Evolutionary conservation across 2,329 filamentous ascomycete species (phyloP).

Genomic region (Verticillium dahliae): DNA sequence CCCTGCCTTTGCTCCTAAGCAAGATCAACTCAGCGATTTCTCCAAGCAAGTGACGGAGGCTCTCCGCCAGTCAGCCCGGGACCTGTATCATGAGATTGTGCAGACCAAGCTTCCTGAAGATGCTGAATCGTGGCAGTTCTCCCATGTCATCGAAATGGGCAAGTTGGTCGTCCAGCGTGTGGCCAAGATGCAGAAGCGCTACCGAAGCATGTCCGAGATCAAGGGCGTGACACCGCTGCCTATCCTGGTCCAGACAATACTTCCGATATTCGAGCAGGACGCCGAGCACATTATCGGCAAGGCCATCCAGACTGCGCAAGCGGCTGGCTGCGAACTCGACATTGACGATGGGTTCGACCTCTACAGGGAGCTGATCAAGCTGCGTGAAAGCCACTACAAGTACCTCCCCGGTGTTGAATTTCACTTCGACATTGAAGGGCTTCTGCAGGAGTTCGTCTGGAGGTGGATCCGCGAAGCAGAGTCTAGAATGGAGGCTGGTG

Average conservation of each 20-base stretch:
- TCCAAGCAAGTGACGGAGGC: slow-evolving; percentile 64
- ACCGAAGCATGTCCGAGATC: slow-evolving; percentile 78
- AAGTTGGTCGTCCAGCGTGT: slow-evolving; percentile 79
- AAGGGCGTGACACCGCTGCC: slow-evolving; percentile 64
- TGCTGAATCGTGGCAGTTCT: slow-evolving; percentile 82
- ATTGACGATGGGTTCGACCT: slow-evolving; percentile 91
- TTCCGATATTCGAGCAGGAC: slow-evolving; percentile 87
- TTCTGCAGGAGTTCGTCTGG: slow-evolving; percentile 91
- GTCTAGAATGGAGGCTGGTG: slow-evolving; percentile 70
- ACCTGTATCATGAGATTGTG: slow-evolving; percentile 74
- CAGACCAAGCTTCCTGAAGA: slow-evolving; percentile 73
- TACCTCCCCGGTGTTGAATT: slow-evolving; percentile 70
- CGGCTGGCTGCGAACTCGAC: slow-evolving; percentile 67
- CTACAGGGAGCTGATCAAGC: slow-evolving; percentile 81
- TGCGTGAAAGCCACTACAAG: slow-evolving; percentile 72
- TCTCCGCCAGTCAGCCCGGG: slow-evolving; percentile 65
- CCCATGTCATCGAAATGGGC: slow-evolving; percentile 82
- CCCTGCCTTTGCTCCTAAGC: slow-evolving; percentile 62
- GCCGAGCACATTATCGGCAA: slow-evolving; percentile 76
- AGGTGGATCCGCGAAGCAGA: slow-evolving; percentile 85
- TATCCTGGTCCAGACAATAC: slow-evolving; percentile 73
- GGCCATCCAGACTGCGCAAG: slow-evolving; percentile 68
- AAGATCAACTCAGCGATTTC: slow-evolving; percentile 67
- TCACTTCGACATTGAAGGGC: slow-evolving; percentile 77
- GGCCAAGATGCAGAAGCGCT: slow-evolving; percentile 87